These are phyloP conservation scores for Schwanniomyces occidentalis DNA, from an alignment of 805 yeast genomes.

Conservation along the genomic window DNA sequence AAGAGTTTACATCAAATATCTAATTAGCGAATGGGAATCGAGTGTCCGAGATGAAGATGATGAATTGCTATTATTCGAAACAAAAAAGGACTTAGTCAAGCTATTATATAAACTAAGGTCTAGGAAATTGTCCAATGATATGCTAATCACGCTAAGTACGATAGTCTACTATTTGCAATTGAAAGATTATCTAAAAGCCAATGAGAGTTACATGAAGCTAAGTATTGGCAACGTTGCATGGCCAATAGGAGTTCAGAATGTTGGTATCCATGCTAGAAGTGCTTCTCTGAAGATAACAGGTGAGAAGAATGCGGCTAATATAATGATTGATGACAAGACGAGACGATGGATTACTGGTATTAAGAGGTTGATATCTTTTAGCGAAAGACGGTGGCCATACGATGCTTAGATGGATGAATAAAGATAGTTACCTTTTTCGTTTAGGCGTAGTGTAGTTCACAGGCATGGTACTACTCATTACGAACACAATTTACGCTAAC, in stretches of 20 bases:
- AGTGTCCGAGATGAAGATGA: slow-evolving; percentile 9
- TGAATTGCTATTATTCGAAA: slow-evolving; percentile 25
- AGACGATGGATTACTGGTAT: slow-evolving; percentile 75
- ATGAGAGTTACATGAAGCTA: slow-evolving; percentile 68
- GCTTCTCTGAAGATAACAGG: slow-evolving; percentile 60
- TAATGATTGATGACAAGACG: slow-evolving; percentile 76
- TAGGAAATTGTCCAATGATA: slow-evolving; percentile 41
- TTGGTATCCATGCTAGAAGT: slow-evolving; percentile 77
- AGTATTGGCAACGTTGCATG: slow-evolving; percentile 88
- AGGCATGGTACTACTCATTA: too few relatives aligned
- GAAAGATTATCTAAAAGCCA: slow-evolving; percentile 50
- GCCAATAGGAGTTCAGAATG: slow-evolving; percentile 84
- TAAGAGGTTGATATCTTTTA: slow-evolving; percentile 68
- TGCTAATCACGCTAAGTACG: slow-evolving; percentile 57
- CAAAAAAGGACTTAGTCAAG: slow-evolving; percentile 49
- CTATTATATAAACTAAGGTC: slow-evolving; percentile 44
- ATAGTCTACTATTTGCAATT: slow-evolving; percentile 62
- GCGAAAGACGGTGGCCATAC: slow-evolving; percentile 29
- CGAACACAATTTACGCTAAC: too few relatives aligned
- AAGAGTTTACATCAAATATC: slow-evolving; percentile 46
- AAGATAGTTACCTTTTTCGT: background rate
- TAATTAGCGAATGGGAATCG: slow-evolving; percentile 47
- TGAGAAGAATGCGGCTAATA: slow-evolving; percentile 53
- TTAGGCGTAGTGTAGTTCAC: too few relatives aligned
- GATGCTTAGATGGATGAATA: too few relatives aligned